A percentile compares a stretch with the other conserved stretches of the same genome.
These are phyloP conservation scores for Cotoneaster glaucophyllus DNA, from an alignment of 306 rosid genomes.

Conservation along the genomic window DNA sequence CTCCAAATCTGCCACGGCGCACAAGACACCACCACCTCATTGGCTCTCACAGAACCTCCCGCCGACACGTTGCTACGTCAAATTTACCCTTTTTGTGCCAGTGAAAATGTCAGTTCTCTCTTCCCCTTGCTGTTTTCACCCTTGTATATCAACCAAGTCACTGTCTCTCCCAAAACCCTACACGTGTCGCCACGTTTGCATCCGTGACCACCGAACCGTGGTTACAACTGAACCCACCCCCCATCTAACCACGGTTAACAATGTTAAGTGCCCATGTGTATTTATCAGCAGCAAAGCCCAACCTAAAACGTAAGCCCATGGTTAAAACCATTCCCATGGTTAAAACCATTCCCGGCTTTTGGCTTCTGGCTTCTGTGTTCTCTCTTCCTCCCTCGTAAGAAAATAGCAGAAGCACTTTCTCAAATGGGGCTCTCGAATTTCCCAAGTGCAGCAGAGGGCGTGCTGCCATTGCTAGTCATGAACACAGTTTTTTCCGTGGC, in stretches of 20 bases:
- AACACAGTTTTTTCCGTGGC: constrained; percentile 52
- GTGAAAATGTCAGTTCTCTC: constrained; percentile 11
- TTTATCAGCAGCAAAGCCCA: not conserved
- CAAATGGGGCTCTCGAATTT: constrained; percentile 71
- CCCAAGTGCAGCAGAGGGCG: constrained; percentile 49
- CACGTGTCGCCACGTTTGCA: constrained; percentile 49
- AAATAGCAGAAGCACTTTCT: not conserved
- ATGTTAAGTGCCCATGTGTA: not conserved
- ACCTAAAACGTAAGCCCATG: not conserved
- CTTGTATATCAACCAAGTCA: not conserved
- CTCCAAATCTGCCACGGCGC: constrained; percentile 3
- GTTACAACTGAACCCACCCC: not conserved
- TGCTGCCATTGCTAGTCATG: constrained; percentile 53
- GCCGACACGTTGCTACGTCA: constrained; percentile 36
- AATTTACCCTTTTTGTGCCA: constrained; percentile 13
- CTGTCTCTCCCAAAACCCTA: constrained; percentile 1
- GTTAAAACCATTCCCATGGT: not conserved
- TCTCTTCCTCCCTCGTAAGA: not conserved
- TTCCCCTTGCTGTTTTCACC: not conserved
- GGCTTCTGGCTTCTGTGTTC: not conserved
- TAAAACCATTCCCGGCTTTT: not conserved
- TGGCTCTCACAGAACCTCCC: constrained; percentile 25
- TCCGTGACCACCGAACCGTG: not conserved
- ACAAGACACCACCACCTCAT: constrained; percentile 22
- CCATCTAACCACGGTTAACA: not conserved